phyloP scores from a whole-genome alignment of 768 basidiomycete genomes.

The Collybia mongolica region DNA sequence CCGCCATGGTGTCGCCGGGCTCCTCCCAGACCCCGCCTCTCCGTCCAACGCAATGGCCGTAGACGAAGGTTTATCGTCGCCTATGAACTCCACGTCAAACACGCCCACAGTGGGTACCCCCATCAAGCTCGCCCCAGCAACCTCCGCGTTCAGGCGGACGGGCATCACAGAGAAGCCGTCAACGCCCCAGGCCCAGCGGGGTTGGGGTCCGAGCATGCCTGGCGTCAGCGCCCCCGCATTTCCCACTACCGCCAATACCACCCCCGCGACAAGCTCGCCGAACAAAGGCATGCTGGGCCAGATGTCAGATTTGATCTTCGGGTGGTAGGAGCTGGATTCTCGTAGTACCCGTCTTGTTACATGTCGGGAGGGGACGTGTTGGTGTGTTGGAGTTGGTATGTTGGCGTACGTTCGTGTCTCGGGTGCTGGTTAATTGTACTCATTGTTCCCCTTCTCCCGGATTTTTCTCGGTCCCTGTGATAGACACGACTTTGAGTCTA shows the following conservation, averaged over 20 bases:
- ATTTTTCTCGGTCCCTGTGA: too few relatives aligned
- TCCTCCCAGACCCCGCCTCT: slow-evolving; percentile 18
- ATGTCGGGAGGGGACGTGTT: too few relatives aligned
- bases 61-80: slow-evolving; percentile 35
- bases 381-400: too few relatives aligned
- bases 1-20: slow-evolving; percentile 19
- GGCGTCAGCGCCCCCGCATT: slow-evolving; percentile 11
- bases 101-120: slow-evolving; percentile 62
- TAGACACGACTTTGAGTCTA: too few relatives aligned
- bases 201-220: slow-evolving; percentile 17
- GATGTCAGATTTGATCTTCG: slow-evolving; percentile 79
- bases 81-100: slow-evolving; percentile 11
- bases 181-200: slow-evolving; percentile 24
- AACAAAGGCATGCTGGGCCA: slow-evolving; percentile 68
- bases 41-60: slow-evolving; percentile 44
- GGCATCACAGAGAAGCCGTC: slow-evolving; percentile 19
- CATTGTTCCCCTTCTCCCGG: too few relatives aligned
- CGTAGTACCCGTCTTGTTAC: too few relatives aligned
- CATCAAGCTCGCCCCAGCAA: slow-evolving; percentile 68
- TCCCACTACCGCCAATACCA: slow-evolving; percentile 4
- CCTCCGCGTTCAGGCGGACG: slow-evolving; percentile 67
- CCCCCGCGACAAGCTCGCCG: slow-evolving; percentile 24
- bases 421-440: too few relatives aligned
- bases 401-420: not conserved
- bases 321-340: slow-evolving; percentile 53